Base-by-base conservation (phyloP, 208 protist species). In the Wallacemonas sp. region DNA sequence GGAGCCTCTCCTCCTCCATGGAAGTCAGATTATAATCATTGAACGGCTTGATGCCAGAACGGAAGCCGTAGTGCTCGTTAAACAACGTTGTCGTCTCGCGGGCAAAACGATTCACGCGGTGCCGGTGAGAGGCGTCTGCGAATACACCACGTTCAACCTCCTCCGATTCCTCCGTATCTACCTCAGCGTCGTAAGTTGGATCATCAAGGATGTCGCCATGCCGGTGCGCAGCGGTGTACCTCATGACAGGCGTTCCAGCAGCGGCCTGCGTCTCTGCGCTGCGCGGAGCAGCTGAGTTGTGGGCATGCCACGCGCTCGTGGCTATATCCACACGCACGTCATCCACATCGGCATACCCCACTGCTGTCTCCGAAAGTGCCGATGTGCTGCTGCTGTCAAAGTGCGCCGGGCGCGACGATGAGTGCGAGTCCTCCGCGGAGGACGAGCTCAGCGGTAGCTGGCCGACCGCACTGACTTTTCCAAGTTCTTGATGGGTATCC, bases 1-100 rank as follows among this genome's bases (percentile, higher is more conserved):
- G 45, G 2, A 51, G 39, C 2, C 53, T 27, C 26, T 44, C 34
- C 36, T 47, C 51, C 27, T 69, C 64, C 46, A 60, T 60, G 24
- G 39, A 62, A n/a, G 51, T 58, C 44, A 58, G 33, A n/a, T 46
- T 39, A 19, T 62, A 62, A n/a, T 58, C 64, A 24, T 61, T 60
- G 53, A 69, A 70, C 12, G 58, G 39, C 19, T 68, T 63, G 33
- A 55, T 64, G 1, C 69, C 69, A n/a, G 34, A 21, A 33, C 41
- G 15, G 33, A 46, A 1, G 9, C 49, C 34, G n/a, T 58, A 58
- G n/a, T 58, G 9, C 12, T 58, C 4, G 51, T 58, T 58, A 1
- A 58, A 58, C 12, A 58, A 31, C 14, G 9, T 58, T 19, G 51
- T 58, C n/a, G 34, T 8, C 51, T 58, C 51, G 19, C 51, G 51